Evolutionary conservation across 176 grass and related monocot genomes (phyloP), one percentile per base, ranked within the genome.

Genomic region (Panicum miliaceum): DNA sequence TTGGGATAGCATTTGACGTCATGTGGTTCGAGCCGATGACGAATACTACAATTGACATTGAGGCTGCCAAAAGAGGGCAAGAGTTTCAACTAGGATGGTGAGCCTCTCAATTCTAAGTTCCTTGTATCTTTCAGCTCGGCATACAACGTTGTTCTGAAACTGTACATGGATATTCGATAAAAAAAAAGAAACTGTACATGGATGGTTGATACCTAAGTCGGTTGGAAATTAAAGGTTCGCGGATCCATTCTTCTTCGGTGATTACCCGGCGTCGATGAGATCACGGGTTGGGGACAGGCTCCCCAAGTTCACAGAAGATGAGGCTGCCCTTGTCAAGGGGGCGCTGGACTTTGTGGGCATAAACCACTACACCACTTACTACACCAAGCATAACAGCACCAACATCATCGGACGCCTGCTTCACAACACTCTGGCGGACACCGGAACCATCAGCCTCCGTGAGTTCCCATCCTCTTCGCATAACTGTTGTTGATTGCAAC

Each of bases 321-420:
- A 98, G 87, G 77, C 91, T 35, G 87, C 84, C 13, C 41, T 95
- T 7, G 83, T 95, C 16, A 95, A 93, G 87, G 96, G 96, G 4
- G 85, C 93, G 10, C 80, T 98, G n/a, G 96, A 98, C 85, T 98
- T 95, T 45, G 91, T 98, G 38, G 96, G 96, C 29, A 87, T 98
- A 87, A 98, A 98, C 81, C 93, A 98, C 73, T 98, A 98, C 83
- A 98, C 96, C 40, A 98, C 96, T 11, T 98, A 88, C 65, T 98
- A 93, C 64, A 92, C 93, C 37, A 85, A 42, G 73, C 75, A 95
- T 20, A 98, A 90, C 82, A 76, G 61, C 53, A 95, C 82, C 8
- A 83, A 90, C 60, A 45, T 95, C 72, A 87, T 98, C 72, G 83
- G 73, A 0, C 8, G 12, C 0, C 20, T 98, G 11, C 74, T 98